Base-by-base conservation (phyloP, 1,139 yeast genomes). In the Candida sanyaensis region DNA sequence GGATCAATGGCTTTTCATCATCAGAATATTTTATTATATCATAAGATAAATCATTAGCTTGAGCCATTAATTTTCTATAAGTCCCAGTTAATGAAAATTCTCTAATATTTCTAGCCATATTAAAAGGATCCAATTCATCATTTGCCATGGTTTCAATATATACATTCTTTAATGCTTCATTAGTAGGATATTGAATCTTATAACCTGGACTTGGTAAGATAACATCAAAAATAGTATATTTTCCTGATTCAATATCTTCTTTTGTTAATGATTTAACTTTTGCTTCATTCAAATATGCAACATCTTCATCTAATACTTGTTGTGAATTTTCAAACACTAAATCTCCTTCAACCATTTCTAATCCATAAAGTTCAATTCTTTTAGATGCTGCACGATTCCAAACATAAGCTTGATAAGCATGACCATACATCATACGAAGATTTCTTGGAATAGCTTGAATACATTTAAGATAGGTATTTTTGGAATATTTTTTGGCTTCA, bases 181-280 rank as follows among this genome's bases (percentile, higher is more conserved):
- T 87, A 13, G 75, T 69, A 3, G 99, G 99, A 60, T 95, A 95
- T 21, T 78, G 63, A 27, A 93, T 81, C 61, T 90, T 97, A 63
- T 83, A 90, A 0, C 99, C 99, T 2, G 99, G 99, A 1, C 96
- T 81, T 11, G 99, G 98, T 48, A 95, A 73, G 2, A 95, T 96
- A 36, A 93, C 77, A 65, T 95, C 98, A 59, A 79, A 86, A 38
- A 93, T 87, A 21, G 86, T 68, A 63, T 78, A 88, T 49, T 77
- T 78, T 0, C 81, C 81, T 2, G 73, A 55, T 21, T 75, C 81
- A 24, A 88, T 69, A 54, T 92, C 98, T 54, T 85, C 91, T 49
- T 81, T 76, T 1, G 96, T 86, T 21, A 90, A 77, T 0, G 86
- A 78, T 51, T 84, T 77, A 2, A 95, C 97, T 50, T 87, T 77